Evolutionary conservation across 257 asterid genomes (phyloP).

Genomic region (Nicotiana tabacum): DNA sequence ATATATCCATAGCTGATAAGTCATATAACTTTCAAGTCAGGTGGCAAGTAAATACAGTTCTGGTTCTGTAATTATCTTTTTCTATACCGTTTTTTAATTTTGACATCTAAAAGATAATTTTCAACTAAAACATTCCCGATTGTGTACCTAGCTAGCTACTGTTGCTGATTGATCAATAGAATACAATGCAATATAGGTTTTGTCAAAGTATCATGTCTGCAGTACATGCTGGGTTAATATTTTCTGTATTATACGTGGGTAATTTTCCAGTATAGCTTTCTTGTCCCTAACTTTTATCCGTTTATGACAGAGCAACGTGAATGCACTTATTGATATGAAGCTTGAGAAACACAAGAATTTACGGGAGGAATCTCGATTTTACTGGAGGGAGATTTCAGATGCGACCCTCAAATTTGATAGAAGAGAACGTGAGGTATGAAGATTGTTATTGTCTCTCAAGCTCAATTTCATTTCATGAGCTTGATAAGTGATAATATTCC

Average conservation of each 20-base stretch:
- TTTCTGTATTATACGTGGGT: neutral
- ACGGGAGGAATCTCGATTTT: constrained; percentile 63
- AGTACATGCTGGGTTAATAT: neutral
- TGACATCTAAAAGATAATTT: neutral
- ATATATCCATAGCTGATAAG: neutral
- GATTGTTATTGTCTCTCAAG: constrained; percentile 1
- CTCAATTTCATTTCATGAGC: neutral
- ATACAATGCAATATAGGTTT: neutral
- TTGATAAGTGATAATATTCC: neutral
- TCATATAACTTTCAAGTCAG: neutral
- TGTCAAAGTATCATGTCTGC: neutral
- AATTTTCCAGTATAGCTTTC: neutral
- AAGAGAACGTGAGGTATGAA: constrained; percentile 66
- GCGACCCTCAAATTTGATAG: constrained; percentile 75
- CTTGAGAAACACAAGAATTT: constrained; percentile 78
- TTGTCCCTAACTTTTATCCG: constrained; percentile 11
- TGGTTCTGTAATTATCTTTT: too few species aligned
- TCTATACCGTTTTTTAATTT: neutral
- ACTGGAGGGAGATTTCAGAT: constrained; percentile 61
- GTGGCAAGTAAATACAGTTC: too few species aligned
- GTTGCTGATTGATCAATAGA: neutral
- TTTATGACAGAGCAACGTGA: constrained; percentile 48
- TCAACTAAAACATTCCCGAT: neutral
- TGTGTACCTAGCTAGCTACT: neutral
- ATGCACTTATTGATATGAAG: constrained; percentile 70